phyloP scores from a whole-genome alignment of 371 early-diverging fungal genomes.

The Apophysomyces ossiformis region DNA sequence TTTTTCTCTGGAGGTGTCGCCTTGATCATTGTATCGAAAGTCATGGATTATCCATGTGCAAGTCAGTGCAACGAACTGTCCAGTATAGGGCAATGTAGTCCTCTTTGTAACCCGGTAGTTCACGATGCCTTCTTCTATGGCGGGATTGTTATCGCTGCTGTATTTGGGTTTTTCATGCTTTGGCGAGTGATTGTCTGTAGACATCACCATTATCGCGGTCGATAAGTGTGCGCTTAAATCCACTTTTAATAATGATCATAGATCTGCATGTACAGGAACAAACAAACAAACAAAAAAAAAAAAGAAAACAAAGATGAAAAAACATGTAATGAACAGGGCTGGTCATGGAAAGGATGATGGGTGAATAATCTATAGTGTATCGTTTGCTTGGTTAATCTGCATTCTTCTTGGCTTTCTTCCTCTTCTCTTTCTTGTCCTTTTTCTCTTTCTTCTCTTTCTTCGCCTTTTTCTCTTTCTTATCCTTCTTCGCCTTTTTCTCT shows the following conservation, averaged over 20 bases:
- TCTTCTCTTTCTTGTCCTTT: conserved; percentile 13
- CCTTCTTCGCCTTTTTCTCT: conserved; percentile 35
- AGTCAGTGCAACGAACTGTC: conserved; percentile 16
- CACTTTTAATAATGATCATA: not conserved
- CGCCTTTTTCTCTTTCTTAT: conserved; percentile 19
- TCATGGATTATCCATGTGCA: conserved; percentile 21
- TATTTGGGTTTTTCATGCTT: conserved; percentile 20
- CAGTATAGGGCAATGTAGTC: not conserved
- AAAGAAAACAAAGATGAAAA: not conserved
- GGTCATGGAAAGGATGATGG: not conserved
- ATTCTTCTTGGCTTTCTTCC: not conserved
- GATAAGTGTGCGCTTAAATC: not conserved
- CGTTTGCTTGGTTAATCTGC: not conserved
- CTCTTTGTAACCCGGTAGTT: conserved; percentile 23
- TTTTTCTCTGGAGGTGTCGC: conserved; percentile 27
- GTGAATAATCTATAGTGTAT: not conserved
- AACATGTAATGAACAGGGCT: not conserved
- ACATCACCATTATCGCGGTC: not conserved
- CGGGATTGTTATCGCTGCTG: conserved; percentile 34
- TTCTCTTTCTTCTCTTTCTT: conserved; percentile 21
- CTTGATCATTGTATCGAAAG: conserved; percentile 27
- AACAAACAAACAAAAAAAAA: no score
- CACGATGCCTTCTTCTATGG: conserved; percentile 38
- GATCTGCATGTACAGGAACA: not conserved
- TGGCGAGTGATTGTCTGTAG: conserved; percentile 25